Base-by-base conservation (phyloP, 2,329 filamentous ascomycete species). In the Epichloe sp. region DNA sequence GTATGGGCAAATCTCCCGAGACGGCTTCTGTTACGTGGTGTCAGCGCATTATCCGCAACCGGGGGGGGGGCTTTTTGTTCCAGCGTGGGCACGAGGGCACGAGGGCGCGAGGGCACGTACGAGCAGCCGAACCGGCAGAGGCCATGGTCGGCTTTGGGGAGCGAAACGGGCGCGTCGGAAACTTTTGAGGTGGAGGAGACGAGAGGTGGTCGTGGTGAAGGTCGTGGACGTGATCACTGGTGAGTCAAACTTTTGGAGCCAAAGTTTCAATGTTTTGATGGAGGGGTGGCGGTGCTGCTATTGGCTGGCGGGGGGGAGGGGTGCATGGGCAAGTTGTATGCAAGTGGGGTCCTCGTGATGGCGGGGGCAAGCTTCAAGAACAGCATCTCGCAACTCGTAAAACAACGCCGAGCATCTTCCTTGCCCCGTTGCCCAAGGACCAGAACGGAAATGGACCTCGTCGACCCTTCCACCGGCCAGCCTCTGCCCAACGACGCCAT, bases 401-500 rank as follows among this genome's bases (percentile, higher is more conserved):
- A 31, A 31, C 26, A 31, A 10, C 26, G 26, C 26, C 26, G 26
- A 10, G 8, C 26, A 31, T 31, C 26, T 31, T 26, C 23, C 23
- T 26, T 26, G 23, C 23, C 23, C 23, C 23, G 23, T 26, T 7
- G 23, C 23, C 26, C 26, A 31, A 31, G 26, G 3, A 19, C 11
- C 38, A 35, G 17, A 31, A 50, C 85, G 82, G 75, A 81, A 23
- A 54, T 86, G 82, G 75, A 81, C 60, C 69, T 75, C 51, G 71
- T 80, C 63, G 86, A 93, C 68, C 86, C 85, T 49, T 75, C 82
- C 51, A 91, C 86, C 21, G 83, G 83, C 59, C 71, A 70, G 36
- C 68, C 82, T 56, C 77, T 88, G 58, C 83, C 86, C 51, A 65
- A 79, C 49, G 85, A 87, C 63, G 85, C 88, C 60, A 91, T 94